Evolutionary conservation across 129 eudicot species (phyloP), one percentile per base, ranked within the genome.

Genomic region (Escallonia herrerae): DNA sequence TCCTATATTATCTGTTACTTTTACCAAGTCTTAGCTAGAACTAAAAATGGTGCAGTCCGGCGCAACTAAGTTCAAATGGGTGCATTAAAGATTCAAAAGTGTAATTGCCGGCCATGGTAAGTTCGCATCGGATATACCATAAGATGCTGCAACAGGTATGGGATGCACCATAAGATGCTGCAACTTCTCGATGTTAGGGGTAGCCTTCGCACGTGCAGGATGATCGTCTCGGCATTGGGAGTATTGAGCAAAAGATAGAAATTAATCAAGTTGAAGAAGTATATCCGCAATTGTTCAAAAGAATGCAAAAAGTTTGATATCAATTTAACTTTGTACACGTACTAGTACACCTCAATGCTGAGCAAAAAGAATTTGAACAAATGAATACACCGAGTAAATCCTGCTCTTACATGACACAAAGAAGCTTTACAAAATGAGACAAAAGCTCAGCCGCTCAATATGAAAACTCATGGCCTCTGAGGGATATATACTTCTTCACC

Each of bases 401-500:
- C 51, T 43, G 43, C 54, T 11, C 46, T 60, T 22, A 3, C 6
- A 40, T 65, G 15, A 52, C 41, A 37, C 44, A 10, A 5, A 42
- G 14, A 50, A 9, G 42, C 43, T 60, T 50, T 60, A 53, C 11
- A 60, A 58, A 39, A 41, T 3, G 11, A 33, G 10, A 12, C 9
- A 52, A 52, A 41, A 15, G 22, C 41, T n/a, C 10, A 3, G 9
- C 53, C 5, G 5, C 60, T 79, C 60, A 90, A 69, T 90, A 90
- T 1, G 97, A 90, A 15, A 90, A 86, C 87, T 90, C 97, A 15
- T 84, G 81, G 42, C 95, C 97, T 75, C 97, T 75, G 7, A 87
- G 71, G 47, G 97, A 90, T 68, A 90, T 87, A 82, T 84, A 86
- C 79, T 90, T 90, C 75, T 87, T 90, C 51, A 87, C 86, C 97